Percentiles rank a stretch among this genome's conserved stretches.
Evolutionary conservation across 169 alveolate species (phyloP).

Genomic region (Plasmodium ovale): DNA sequence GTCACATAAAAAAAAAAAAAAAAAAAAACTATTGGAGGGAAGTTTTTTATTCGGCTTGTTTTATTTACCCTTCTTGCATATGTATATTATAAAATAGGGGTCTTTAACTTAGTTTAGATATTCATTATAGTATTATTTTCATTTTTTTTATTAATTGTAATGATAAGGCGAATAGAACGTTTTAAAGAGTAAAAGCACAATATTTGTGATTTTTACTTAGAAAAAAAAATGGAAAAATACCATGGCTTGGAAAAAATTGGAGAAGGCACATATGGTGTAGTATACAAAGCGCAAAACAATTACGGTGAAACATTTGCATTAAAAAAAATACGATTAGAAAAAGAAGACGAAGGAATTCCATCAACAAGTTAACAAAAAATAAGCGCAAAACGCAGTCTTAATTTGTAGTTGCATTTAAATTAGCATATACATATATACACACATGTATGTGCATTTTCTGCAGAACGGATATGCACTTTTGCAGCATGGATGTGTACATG

Average conservation of each 20-base stretch:
- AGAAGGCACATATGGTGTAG: slow-evolving; percentile 99
- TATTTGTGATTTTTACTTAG: slow-evolving; percentile 66
- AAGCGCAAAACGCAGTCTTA: background rate
- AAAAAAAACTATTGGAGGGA: slow-evolving; percentile 9
- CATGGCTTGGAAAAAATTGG: slow-evolving; percentile 97
- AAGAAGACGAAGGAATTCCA: slow-evolving; percentile 98
- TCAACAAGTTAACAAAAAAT: slow-evolving; percentile 83
- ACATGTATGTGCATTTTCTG: background rate
- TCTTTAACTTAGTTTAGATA: background rate
- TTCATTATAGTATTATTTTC: background rate
- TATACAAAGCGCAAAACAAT: slow-evolving; percentile 94
- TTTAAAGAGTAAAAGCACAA: slow-evolving; percentile 63
- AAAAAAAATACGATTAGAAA: slow-evolving; percentile 97
- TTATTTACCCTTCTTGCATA: background rate
- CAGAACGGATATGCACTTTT: background rate
- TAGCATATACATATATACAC: background rate
- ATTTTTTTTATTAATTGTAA: slow-evolving; percentile 22
- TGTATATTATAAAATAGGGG: background rate
- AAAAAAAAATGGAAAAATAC: slow-evolving; percentile 90
- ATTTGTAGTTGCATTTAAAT: background rate
- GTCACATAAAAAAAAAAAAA: slow-evolving; percentile 13
- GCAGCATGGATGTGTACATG: background rate
- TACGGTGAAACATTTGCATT: slow-evolving; percentile 95
- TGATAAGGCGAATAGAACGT: slow-evolving; percentile 47
- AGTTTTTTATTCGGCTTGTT: slow-evolving; percentile 8